Conservation (phyloP, 805 yeast genomes). For the Ogataea paradorogensis region DNA sequence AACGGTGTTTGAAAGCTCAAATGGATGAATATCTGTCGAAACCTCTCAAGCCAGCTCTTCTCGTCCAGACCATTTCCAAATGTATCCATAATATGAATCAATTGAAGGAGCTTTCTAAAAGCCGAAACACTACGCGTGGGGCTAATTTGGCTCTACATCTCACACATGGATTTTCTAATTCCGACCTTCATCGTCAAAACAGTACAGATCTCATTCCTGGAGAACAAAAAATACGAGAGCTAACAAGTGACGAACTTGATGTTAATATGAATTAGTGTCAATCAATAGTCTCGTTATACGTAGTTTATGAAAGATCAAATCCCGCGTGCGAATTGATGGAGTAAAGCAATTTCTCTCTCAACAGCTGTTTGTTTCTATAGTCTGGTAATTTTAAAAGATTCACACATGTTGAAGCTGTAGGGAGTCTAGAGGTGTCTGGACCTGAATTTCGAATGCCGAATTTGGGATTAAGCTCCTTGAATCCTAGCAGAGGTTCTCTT, state of each 20-base stretch:
- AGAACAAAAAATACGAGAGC: slow-evolving; percentile 15
- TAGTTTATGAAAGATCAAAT: slow-evolving; percentile 67
- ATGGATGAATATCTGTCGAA: slow-evolving; percentile 91
- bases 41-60: slow-evolving; percentile 78
- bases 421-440: slow-evolving; percentile 53
- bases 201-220: slow-evolving; percentile 1
- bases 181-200: slow-evolving; percentile 12
- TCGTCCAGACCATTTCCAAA: slow-evolving; percentile 81
- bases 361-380: slow-evolving; percentile 55
- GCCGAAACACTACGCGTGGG: slow-evolving; percentile 41
- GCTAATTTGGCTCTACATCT: slow-evolving; percentile 41
- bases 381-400: slow-evolving; percentile 85
- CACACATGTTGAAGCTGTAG: slow-evolving; percentile 93
- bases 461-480: slow-evolving; percentile 65
- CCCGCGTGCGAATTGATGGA: slow-evolving; percentile 83
- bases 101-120: slow-evolving; percentile 51
- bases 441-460: slow-evolving; percentile 81
- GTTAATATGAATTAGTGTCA: neutral
- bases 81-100: slow-evolving; percentile 72
- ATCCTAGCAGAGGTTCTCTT: slow-evolving; percentile 88
- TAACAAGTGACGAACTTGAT: slow-evolving; percentile 8
- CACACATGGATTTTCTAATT: slow-evolving; percentile 23
- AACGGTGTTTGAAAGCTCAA: slow-evolving; percentile 79
- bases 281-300: neutral
- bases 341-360: slow-evolving; percentile 66